Percentiles rank a stretch among this genome's conserved stretches.
Conservation (phyloP, 2,329 filamentous ascomycete genomes). For the Lasiodiplodia hormozganensis region DNA sequence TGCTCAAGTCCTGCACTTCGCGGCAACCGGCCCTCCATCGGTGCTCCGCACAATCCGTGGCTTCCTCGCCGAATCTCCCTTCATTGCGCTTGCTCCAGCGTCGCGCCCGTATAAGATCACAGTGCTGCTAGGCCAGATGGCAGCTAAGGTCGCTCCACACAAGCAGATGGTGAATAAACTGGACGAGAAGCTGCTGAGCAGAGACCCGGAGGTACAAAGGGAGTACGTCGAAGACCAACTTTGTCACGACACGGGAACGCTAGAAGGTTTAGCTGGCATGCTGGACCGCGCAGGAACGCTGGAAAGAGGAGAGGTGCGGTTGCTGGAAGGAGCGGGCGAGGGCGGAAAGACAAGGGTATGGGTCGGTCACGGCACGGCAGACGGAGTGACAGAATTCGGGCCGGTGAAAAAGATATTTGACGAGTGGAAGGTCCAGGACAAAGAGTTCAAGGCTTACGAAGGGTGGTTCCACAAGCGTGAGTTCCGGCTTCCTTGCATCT, state of each 20-base stretch:
- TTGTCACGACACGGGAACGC: slow-evolving; percentile 82
- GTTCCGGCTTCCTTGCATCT: slow-evolving; percentile 33
- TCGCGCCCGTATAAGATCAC: slow-evolving; percentile 69
- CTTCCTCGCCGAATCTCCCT: slow-evolving; percentile 78
- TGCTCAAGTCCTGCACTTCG: slow-evolving; percentile 72
- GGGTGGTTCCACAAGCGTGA: slow-evolving; percentile 77
- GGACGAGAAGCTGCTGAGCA: slow-evolving; percentile 67
- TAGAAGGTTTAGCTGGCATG: slow-evolving; percentile 80
- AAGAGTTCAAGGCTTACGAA: slow-evolving; percentile 74
- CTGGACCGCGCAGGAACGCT: slow-evolving; percentile 74
- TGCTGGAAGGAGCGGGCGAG: slow-evolving; percentile 52
- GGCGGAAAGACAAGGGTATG: slow-evolving; percentile 69
- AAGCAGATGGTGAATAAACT: slow-evolving; percentile 72
- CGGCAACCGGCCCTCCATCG: slow-evolving; percentile 53
- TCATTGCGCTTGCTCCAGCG: slow-evolving; percentile 73
- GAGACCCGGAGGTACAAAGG: slow-evolving; percentile 69
- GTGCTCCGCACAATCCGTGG: slow-evolving; percentile 70
- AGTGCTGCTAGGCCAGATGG: slow-evolving; percentile 71
- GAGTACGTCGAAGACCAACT: slow-evolving; percentile 71
- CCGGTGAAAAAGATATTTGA: slow-evolving; percentile 71
- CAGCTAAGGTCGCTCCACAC: slow-evolving; percentile 70
- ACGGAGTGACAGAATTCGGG: slow-evolving; percentile 71
- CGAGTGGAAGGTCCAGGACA: slow-evolving; percentile 66
- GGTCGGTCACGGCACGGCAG: slow-evolving; percentile 78
- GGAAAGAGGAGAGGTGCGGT: slow-evolving; percentile 60